Evolutionary conservation across 1,284 basidiomycete species (phyloP).

Genomic region (Austroboletus niveus): DNA sequence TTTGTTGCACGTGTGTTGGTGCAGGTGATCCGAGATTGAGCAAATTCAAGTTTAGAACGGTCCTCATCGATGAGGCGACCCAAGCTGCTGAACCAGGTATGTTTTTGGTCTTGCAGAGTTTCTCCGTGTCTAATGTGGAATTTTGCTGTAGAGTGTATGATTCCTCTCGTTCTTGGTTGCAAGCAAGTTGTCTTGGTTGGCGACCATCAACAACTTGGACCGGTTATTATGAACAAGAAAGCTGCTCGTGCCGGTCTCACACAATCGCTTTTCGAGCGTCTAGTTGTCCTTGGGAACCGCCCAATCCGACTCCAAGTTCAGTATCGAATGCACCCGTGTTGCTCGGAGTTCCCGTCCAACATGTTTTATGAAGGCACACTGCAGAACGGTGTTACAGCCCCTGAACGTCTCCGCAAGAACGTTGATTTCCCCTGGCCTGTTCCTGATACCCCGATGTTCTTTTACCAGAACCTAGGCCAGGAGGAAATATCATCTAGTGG

Average conservation of each 20-base stretch:
- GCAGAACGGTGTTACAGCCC: constrained; percentile 99
- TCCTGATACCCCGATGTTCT: constrained; percentile 99
- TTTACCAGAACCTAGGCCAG: constrained; percentile 98
- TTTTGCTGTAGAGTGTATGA: constrained; percentile 86
- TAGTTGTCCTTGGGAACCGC: constrained; percentile 92
- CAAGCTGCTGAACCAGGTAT: constrained; percentile 96
- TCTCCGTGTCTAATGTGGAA: constrained; percentile 2
- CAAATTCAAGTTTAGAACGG: constrained; percentile 98
- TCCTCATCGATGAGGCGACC: constrained; percentile 98
- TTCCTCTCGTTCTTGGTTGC: constrained; percentile 95
- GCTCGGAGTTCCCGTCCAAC: constrained; percentile 99
- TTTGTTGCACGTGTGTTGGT: constrained; percentile 98
- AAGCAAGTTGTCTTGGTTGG: constrained; percentile 99
- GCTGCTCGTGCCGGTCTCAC: constrained; percentile 96
- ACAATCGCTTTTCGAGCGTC: constrained; percentile 96
- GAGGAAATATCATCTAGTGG: constrained; percentile 99
- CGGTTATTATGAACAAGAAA: constrained; percentile 99
- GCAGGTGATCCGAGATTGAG: constrained; percentile 93
- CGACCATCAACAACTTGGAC: constrained; percentile 97
- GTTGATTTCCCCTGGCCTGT: constrained; percentile 99
- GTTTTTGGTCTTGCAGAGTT: constrained; percentile 28
- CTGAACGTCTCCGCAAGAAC: constrained; percentile 94
- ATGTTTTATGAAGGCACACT: constrained; percentile 99
- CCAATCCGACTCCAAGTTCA: constrained; percentile 99
- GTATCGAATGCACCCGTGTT: constrained; percentile 99